Base-by-base conservation (phyloP, 208 protist species). In the Acanthamoeba pearcei region DNA sequence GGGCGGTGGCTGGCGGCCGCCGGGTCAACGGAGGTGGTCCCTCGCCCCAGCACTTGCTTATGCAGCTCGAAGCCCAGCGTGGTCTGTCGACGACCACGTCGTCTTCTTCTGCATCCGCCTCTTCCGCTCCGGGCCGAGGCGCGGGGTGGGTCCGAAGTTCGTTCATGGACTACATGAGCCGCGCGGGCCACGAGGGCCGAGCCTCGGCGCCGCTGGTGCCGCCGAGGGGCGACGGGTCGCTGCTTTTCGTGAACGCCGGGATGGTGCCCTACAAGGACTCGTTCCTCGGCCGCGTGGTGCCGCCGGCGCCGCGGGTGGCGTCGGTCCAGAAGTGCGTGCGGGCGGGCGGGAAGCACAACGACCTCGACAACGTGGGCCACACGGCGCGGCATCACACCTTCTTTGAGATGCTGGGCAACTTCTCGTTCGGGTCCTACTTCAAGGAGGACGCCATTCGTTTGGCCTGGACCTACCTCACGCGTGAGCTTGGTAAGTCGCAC, bases 321-420 rank as follows among this genome's bases (percentile, higher is more conserved):
- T 66, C 95, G 17, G 76, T 83, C 57, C 94, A 96, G 35, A 76
- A 85, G 74, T 97, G 96, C 66, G 46, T 96, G 78, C 91, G 96
- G 13, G 95, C 95, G 9, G 96, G 95, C 55, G 96, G 96, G 32
- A 97, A 97, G 90, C 96, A 97, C 95, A 97, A 97, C 85, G 96
- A 97, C 80, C 49, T 97, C 9, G 95, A 97, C 68, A 97, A 97
- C 32, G 96, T 97, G 29, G 96, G 96, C 17, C 83, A 92, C 82
- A 97, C 96, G 42, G 62, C 96, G 22, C 94, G 96, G 5, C 96
- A 97, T 62, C 96, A 97, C 95, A 97, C 96, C 38, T 95, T 97
- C 70, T 97, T 97, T 62, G 96, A 97, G 78, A 97, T 97, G 96
- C 91, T 97, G 46, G 96, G 96, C 51, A 97, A 97, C 94, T 97